Conservation (phyloP, 441 rosid species). For the Adansonia gregorii region DNA sequence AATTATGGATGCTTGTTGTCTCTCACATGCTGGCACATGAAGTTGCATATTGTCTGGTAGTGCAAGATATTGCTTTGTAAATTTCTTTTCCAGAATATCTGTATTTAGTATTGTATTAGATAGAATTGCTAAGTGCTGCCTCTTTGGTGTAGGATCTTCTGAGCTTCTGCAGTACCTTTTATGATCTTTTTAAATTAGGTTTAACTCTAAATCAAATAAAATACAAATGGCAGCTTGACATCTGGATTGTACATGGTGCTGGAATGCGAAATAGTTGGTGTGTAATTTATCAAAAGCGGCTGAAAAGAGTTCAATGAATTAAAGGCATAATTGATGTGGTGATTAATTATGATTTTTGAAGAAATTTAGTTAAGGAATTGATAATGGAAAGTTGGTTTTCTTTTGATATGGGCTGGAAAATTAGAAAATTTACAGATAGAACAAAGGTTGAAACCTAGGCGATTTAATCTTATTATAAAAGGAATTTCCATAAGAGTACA, state of each 20-base stretch:
- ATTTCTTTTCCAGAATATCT: background rate
- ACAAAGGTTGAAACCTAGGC: background rate
- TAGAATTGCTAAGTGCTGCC: background rate
- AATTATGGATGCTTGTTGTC: slow-evolving; percentile 1
- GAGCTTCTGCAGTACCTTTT: background rate
- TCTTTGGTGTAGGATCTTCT: background rate
- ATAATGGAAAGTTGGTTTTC: background rate
- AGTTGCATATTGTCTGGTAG: background rate
- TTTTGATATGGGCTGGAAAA: background rate
- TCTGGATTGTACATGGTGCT: background rate
- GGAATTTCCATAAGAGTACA: background rate
- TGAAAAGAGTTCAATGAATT: background rate
- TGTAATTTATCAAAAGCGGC: background rate
- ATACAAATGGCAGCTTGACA: background rate
- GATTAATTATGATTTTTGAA: slow-evolving; percentile 15
- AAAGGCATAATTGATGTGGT: background rate
- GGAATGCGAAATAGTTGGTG: background rate
- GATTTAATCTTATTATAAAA: background rate
- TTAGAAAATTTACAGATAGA: background rate
- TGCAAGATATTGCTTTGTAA: background rate
- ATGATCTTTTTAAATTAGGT: background rate
- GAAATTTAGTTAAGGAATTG: background rate
- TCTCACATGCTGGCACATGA: background rate
- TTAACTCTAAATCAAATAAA: background rate
- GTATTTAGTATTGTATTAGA: background rate